A percentile compares a stretch with the other conserved stretches of the same genome.
Evolutionary conservation across 371 early-diverging fungal genomes (phyloP).

Genomic region (Mucor sp.): DNA sequence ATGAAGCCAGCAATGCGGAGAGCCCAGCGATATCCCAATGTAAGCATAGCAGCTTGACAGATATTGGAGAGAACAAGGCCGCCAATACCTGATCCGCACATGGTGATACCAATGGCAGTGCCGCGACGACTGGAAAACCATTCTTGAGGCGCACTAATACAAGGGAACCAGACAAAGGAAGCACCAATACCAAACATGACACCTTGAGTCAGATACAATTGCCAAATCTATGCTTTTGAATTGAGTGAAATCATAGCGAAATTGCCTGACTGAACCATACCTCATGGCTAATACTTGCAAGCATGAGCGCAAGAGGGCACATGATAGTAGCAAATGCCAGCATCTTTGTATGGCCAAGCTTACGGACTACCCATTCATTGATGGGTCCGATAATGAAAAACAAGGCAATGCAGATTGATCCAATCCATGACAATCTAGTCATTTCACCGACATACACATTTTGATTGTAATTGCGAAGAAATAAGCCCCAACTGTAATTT

Average conservation of each 20-base stretch:
- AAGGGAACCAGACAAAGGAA: slow-evolving; percentile 70
- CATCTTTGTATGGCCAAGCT: slow-evolving; percentile 56
- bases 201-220: slow-evolving; percentile 71
- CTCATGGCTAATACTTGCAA: slow-evolving; percentile 62
- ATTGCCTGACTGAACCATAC: slow-evolving; percentile 2
- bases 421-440: slow-evolving; percentile 43
- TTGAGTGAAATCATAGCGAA: not conserved
- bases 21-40: slow-evolving; percentile 64
- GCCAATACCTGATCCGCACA: slow-evolving; percentile 71
- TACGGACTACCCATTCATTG: slow-evolving; percentile 49
- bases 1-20: slow-evolving; percentile 65
- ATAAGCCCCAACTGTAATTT: slow-evolving; percentile 45
- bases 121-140: slow-evolving; percentile 73
- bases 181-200: slow-evolving; percentile 71
- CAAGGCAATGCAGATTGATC: slow-evolving; percentile 39
- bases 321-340: slow-evolving; percentile 50
- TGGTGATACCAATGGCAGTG: slow-evolving; percentile 72
- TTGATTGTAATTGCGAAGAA: slow-evolving; percentile 31
- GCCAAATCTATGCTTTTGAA: slow-evolving; percentile 50
- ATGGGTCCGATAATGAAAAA: slow-evolving; percentile 44
- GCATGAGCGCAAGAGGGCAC: slow-evolving; percentile 58
- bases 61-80: slow-evolving; percentile 66
- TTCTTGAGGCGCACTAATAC: slow-evolving; percentile 65
- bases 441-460: slow-evolving; percentile 32
- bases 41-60: slow-evolving; percentile 49